Evolutionary conservation across 2,329 filamentous ascomycete species (phyloP).

Genomic region (Fonsecaea nubica): DNA sequence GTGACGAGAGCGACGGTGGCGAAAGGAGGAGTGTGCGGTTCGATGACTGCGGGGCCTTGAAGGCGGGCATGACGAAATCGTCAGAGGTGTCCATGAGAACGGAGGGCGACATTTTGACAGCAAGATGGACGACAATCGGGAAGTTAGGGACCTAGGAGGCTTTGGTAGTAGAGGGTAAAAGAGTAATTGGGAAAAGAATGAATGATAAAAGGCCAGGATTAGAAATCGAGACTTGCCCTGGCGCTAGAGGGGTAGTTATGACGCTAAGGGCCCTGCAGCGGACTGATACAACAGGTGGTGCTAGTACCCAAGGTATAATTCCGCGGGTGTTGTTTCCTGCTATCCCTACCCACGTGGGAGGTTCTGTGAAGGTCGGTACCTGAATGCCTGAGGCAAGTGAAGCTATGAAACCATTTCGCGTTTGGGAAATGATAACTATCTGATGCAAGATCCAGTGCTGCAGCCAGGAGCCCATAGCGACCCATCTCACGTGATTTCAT

Average conservation of each 20-base stretch:
- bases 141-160: neutral
- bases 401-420: neutral
- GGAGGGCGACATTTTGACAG: constrained; percentile 50
- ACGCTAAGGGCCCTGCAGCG: constrained; percentile 16
- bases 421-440: neutral
- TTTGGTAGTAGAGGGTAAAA: constrained; percentile 10
- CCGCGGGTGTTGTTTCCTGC: neutral
- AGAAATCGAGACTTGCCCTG: constrained; percentile 26
- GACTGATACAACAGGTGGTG: neutral
- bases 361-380: constrained; percentile 8
- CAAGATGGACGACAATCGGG: neutral
- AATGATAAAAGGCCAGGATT: constrained; percentile 23
- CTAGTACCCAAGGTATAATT: neutral
- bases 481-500: constrained; percentile 17
- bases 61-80: constrained; percentile 55
- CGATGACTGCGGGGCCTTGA: constrained; percentile 39
- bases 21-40: constrained; percentile 80
- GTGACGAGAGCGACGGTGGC: constrained; percentile 85
- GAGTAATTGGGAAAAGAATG: constrained; percentile 7
- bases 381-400: constrained; percentile 12
- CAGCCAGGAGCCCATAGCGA: neutral
- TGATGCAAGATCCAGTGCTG: neutral
- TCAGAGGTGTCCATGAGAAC: constrained; percentile 63
- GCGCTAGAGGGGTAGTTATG: constrained; percentile 15
- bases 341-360: constrained; percentile 5